Evolutionary conservation across 164 flowering plant species (phyloP), one percentile per base, ranked within the genome.

Genomic region (Berberis vulgaris): DNA sequence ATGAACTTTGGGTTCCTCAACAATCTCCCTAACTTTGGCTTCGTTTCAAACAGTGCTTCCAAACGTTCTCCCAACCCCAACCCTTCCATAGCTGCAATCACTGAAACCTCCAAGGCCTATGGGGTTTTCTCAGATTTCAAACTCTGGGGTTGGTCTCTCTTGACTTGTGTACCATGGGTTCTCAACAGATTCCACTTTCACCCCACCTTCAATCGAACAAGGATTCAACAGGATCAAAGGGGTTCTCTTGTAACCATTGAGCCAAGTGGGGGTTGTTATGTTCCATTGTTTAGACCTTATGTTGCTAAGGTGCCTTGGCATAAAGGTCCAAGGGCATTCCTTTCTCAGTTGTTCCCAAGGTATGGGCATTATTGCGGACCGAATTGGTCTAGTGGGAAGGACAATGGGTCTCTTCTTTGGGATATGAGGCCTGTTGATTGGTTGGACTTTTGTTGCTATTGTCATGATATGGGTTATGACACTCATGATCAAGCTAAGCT

Each of bases 311-410:
- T 88, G 58, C 98, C 97, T 38, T 93, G 94, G 94, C 98, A 93
- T 67, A 82, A 83, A 5, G 98, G 97, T 40, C 69, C 82, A 43
- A 82, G 97, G 69, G 97, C 77, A 6, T 80, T 85, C 62, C 81
- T 93, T 55, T 93, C 98, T 60, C 90, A 81, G 75, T 57, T 90
- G 13, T 93, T 90, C 68, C 98, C 97, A 3, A 76, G 98, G 5
- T 90, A 93, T 65, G 98, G 98, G 45, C 88, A 88, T 67, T 93
- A 93, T 63, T 93, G 98, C 76, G 98, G 98, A 5, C 98, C 98
- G 2, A 93, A 93, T 62, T 93, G 98, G 98, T 93, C 98, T 0
- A 93, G 98, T 77, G 98, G 98, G 54, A 90, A 86, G 71, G 86
- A 81, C 59, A 71, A 79, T 40, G 98, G 98, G 2, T 83, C 90